A percentile compares a stretch with the other conserved stretches of the same genome.
Evolutionary conservation across 164 flowering plant genomes (phyloP).

Genomic region (Cinnamomum chago): DNA sequence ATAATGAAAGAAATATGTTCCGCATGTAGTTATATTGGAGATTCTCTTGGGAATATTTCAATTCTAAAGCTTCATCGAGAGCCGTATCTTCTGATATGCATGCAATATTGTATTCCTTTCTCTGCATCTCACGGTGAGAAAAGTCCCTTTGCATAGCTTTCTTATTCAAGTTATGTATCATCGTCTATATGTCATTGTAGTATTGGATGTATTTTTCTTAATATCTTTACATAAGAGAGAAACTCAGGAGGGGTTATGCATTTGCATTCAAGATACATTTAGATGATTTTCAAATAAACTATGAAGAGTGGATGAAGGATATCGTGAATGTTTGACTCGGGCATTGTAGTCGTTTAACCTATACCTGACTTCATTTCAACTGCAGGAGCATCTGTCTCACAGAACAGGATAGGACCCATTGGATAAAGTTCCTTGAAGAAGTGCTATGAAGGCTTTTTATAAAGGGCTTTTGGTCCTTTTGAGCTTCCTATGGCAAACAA

Average conservation of each 20-base stretch:
- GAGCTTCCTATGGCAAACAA: not conserved
- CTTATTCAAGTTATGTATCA: not conserved
- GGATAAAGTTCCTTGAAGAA: not conserved
- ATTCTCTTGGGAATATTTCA: slow-evolving; percentile 60
- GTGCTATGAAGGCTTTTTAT: not conserved
- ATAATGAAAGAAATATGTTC: not conserved
- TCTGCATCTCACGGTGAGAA: slow-evolving; percentile 67
- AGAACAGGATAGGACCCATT: not conserved
- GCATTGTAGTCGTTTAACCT: not conserved
- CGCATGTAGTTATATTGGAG: slow-evolving; percentile 64
- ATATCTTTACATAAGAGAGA: not conserved
- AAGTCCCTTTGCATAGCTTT: not conserved
- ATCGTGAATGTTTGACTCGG: not conserved
- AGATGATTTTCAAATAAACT: not conserved
- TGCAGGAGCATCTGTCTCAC: not conserved
- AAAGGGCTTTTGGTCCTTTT: not conserved
- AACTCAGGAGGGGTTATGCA: not conserved
- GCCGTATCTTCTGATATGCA: slow-evolving; percentile 35
- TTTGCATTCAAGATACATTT: not conserved
- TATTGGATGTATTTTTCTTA: not conserved
- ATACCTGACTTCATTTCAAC: not conserved
- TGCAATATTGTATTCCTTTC: slow-evolving; percentile 71
- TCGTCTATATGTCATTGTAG: not conserved
- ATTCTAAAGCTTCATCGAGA: slow-evolving; percentile 62
- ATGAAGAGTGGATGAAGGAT: not conserved